A percentile compares a stretch with the other conserved stretches of the same genome.
Conservation (phyloP, 2,329 filamentous ascomycete genomes). For the Scedosporium minutisporum region DNA sequence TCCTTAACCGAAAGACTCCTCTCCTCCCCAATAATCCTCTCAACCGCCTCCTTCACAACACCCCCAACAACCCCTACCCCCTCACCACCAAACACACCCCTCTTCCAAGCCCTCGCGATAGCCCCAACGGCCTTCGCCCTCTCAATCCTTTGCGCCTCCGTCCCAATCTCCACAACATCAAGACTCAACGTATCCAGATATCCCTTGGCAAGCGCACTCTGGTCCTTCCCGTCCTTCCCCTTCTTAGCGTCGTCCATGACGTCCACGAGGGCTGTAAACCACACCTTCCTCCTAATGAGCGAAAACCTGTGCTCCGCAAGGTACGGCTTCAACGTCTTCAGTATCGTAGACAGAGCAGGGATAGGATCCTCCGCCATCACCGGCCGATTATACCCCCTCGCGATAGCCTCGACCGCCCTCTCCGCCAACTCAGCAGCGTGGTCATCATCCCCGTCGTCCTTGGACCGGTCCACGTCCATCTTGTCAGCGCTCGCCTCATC, state of each 20-base stretch:
- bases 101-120: constrained; percentile 30
- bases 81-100: constrained; percentile 30
- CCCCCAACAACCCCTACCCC: constrained; percentile 10
- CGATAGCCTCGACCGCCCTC: constrained; percentile 40
- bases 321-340: constrained; percentile 29
- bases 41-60: constrained; percentile 23
- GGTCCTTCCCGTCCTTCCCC: constrained; percentile 13
- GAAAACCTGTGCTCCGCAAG: constrained; percentile 28
- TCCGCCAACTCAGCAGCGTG: constrained; percentile 32
- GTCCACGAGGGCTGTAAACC: constrained; percentile 41
- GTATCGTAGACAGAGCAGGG: constrained; percentile 28
- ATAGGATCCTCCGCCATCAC: constrained; percentile 26
- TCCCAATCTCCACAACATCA: constrained; percentile 34
- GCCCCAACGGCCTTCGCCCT: constrained; percentile 36
- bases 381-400: constrained; percentile 37
- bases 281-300: constrained; percentile 36
- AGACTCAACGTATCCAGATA: constrained; percentile 40
- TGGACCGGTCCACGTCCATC: constrained; percentile 57
- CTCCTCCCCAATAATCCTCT: constrained; percentile 27
- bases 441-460: constrained; percentile 23
- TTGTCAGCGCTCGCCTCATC: constrained; percentile 39
- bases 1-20: constrained; percentile 36
- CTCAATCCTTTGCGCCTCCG: constrained; percentile 40
- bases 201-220: constrained; percentile 15
- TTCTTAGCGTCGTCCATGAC: constrained; percentile 32